Percentiles rank a stretch among this genome's conserved stretches.
These are phyloP conservation scores for Neofusicoccum laricinum DNA, from an alignment of 2,329 filamentous ascomycete genomes.

Conservation along the genomic window DNA sequence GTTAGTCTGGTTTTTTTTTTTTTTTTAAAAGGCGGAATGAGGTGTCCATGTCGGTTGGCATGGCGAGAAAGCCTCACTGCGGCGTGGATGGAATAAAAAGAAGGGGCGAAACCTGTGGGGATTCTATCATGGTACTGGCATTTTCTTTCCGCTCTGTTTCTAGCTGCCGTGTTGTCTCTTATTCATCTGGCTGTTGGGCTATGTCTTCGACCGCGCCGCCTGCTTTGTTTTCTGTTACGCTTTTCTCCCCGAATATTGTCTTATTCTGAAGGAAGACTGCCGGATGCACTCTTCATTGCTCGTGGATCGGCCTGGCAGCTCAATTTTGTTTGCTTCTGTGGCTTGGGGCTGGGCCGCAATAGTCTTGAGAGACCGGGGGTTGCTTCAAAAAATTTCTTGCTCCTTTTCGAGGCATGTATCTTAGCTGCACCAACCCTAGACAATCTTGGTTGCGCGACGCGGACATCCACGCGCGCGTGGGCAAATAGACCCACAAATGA, in stretches of 20 bases:
- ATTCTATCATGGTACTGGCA: not conserved
- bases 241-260: not conserved
- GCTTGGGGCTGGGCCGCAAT: not conserved
- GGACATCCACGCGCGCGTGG: not conserved
- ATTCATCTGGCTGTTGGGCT: not conserved
- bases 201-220: not conserved
- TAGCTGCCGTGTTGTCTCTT: not conserved
- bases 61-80: not conserved
- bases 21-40: not conserved
- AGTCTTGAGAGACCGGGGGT: not conserved
- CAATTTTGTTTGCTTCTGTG: not conserved
- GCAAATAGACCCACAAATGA: not conserved
- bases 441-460: not conserved
- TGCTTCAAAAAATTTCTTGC: not conserved
- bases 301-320: not conserved
- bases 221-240: not conserved
- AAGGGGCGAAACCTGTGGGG: not conserved
- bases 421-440: not conserved
- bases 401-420: constrained; percentile 3
- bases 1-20: not conserved
- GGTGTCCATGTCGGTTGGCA: not conserved
- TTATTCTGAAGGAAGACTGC: not conserved
- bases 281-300: not conserved
- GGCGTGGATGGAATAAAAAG: constrained; percentile 5
- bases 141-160: not conserved